Evolutionary conservation across 75 land plant species (phyloP), one percentile per base, ranked within the genome.

Genomic region (Cupressus sempervirens): DNA sequence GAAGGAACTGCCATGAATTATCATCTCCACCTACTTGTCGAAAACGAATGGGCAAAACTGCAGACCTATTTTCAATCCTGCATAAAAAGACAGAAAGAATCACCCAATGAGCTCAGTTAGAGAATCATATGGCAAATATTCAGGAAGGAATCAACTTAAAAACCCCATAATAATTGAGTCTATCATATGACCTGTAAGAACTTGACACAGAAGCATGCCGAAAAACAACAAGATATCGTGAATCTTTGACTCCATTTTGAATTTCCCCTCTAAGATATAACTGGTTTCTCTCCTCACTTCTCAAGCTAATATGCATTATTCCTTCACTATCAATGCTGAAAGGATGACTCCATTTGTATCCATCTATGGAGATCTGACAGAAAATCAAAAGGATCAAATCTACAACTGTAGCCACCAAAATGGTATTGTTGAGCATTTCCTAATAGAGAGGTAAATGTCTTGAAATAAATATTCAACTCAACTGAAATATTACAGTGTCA

Each of bases 51-150:
- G 98, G 93, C 48, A 97, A 81, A 85, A 91, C 91, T 74, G 92
- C 52, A 3, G 97, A 95, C 20, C 91, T 92, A 85, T 98, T 98
- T 88, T 96, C 98, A 88, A 98, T 93, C 89, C 99, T 98, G 94
- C 74, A 83, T 72, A 13, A 26, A 82, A 26, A 58, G 23, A 83
- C 38, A 56, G 65, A n/a, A 67, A 83, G 43, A 83, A 83, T 80
- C 18, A 11, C 20, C 32, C 83, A 50, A 18, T 40, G 68, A 83
- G 10, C 46, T 83, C 38, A 14, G 38, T 40, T 36, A 26, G 29
- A 82, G 2, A 38, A n/a, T 41, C 5, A 41, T 41, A 82, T 9
- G 20, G 16, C 36, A 58, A 1, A 82, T 1, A 82, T 16, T 15
- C 32, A 82, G 8, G 45, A 82, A 20, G 14, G 14, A 15, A 82